phyloP scores from a whole-genome alignment of 2,329 filamentous ascomycete species.

The Cladosporium sp. region DNA sequence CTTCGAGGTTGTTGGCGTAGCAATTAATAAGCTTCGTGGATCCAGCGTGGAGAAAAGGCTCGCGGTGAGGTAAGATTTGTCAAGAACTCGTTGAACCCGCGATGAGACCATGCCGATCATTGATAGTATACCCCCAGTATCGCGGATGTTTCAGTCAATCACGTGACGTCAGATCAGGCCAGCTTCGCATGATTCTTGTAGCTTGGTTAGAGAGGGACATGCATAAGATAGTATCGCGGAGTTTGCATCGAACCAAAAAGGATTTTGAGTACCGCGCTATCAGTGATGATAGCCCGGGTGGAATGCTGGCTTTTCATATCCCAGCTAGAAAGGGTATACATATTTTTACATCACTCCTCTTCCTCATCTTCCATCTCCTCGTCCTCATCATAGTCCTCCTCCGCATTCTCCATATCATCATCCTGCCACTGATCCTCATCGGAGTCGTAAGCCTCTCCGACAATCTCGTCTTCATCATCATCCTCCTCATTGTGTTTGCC shows the following conservation, averaged over 20 bases:
- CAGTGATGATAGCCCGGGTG: neutral
- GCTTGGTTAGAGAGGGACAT: neutral
- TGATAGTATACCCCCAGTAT: neutral
- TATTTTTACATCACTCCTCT: conserved; percentile 18
- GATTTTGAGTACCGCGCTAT: neutral
- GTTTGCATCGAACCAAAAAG: neutral
- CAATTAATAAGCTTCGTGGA: neutral
- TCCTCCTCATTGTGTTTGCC: conserved; percentile 47
- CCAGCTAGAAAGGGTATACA: conserved; percentile 16
- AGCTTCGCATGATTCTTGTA: neutral
- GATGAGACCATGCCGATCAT: neutral
- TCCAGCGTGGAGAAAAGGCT: neutral
- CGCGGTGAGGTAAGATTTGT: neutral
- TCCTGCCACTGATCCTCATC: conserved; percentile 56
- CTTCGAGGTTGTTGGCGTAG: neutral
- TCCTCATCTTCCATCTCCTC: conserved; percentile 32
- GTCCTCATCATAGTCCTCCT: conserved; percentile 35
- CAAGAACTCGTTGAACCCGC: neutral
- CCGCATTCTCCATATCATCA: conserved; percentile 50
- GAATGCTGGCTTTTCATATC: conserved; percentile 10
- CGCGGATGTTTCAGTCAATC: neutral
- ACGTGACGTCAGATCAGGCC: neutral
- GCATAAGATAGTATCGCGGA: neutral
- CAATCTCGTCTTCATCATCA: conserved; percentile 39
- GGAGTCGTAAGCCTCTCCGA: conserved; percentile 52